phyloP scores from a whole-genome alignment of 2,329 filamentous ascomycete genomes.

The Colletotrichum sp. region DNA sequence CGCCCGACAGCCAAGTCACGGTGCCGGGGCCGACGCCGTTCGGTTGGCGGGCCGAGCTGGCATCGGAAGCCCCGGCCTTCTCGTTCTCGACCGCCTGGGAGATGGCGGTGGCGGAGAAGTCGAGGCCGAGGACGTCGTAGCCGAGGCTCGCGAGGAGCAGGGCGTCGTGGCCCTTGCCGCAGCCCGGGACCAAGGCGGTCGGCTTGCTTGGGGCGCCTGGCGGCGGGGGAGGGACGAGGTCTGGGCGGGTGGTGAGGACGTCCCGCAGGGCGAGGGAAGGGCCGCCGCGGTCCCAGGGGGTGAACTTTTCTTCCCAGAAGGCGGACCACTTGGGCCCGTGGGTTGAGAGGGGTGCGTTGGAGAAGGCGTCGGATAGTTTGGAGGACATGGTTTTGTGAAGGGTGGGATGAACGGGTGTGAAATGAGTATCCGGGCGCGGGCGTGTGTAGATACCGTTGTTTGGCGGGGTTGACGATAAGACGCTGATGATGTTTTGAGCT shows the following conservation, averaged over 20 bases:
- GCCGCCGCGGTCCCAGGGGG: constrained; percentile 62
- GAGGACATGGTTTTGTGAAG: constrained; percentile 21
- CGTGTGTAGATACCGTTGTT: background rate
- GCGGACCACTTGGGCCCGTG: constrained; percentile 50
- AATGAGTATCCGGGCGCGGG: background rate
- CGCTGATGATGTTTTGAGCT: background rate
- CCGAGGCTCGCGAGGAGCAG: constrained; percentile 76
- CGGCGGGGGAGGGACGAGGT: constrained; percentile 40
- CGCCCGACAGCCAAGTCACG: constrained; percentile 62
- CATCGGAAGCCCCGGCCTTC: constrained; percentile 40
- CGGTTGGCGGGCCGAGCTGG: constrained; percentile 46
- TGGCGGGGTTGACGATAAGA: background rate
- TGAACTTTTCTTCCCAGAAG: constrained; percentile 49
- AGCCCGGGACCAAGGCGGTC: constrained; percentile 77
- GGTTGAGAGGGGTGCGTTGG: constrained; percentile 32
- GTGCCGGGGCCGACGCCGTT: constrained; percentile 49
- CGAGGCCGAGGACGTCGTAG: constrained; percentile 79
- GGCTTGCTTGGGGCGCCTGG: background rate
- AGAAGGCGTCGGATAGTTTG: constrained; percentile 40
- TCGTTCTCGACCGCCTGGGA: constrained; percentile 52
- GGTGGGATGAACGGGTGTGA: background rate
- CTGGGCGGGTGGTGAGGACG: constrained; percentile 48
- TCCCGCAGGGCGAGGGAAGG: constrained; percentile 61
- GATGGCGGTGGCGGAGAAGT: constrained; percentile 60
- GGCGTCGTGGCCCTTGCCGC: constrained; percentile 83